Conservation (phyloP, 768 basidiomycete genomes). For the Leccinum uliginosum region DNA sequence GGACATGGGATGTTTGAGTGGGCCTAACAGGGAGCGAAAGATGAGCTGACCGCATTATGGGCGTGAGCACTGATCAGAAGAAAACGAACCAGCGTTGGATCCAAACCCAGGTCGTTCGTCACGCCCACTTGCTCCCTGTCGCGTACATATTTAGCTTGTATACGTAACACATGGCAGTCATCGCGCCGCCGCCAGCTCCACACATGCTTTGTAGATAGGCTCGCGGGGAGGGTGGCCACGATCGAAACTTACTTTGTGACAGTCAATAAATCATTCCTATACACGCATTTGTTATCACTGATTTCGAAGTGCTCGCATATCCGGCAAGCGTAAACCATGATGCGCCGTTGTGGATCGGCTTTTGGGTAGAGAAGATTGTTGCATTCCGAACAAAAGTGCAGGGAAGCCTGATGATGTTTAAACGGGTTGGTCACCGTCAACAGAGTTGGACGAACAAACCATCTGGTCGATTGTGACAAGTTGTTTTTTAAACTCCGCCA, state of each 20-base stretch:
- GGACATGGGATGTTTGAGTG: constrained; percentile 85
- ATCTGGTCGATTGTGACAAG: constrained; percentile 19
- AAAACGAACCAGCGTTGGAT: constrained; percentile 75
- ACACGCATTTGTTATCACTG: constrained; percentile 85
- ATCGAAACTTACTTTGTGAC: constrained; percentile 72
- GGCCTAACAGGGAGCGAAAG: constrained; percentile 42
- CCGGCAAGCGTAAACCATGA: constrained; percentile 87
- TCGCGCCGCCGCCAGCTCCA: constrained; percentile 13
- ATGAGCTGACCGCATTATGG: background rate
- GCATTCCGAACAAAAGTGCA: constrained; percentile 92
- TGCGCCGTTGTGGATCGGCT: constrained; percentile 79
- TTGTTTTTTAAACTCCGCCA: constrained; percentile 27
- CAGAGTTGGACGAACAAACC: constrained; percentile 22
- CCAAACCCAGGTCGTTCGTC: constrained; percentile 80
- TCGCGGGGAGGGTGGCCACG: background rate
- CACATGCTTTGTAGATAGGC: background rate
- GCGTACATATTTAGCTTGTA: constrained; percentile 3
- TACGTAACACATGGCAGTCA: background rate
- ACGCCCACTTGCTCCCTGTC: constrained; percentile 90
- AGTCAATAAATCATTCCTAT: constrained; percentile 88
- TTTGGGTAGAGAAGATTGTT: constrained; percentile 94
- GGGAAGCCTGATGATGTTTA: constrained; percentile 53
- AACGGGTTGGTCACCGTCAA: background rate
- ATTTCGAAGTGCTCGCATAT: constrained; percentile 87
- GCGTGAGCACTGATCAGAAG: background rate